Evolutionary conservation across 1,139 yeast genomes (phyloP).

Genomic region (Kluyveromyces sp.): DNA sequence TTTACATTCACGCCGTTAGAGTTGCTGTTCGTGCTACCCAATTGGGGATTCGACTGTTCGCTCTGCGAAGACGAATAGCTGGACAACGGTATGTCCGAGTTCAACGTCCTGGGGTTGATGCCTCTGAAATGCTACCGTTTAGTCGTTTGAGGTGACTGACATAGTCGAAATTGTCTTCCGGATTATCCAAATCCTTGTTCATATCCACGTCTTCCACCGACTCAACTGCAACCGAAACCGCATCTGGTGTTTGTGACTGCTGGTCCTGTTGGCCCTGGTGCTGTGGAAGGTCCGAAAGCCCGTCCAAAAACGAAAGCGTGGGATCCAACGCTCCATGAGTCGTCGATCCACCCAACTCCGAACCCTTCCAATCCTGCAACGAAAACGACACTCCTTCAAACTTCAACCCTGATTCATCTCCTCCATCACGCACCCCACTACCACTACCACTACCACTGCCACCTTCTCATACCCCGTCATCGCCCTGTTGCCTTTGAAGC

Average conservation of each 20-base stretch:
- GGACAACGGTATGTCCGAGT: conserved; percentile 1
- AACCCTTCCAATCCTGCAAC: conserved; percentile 1
- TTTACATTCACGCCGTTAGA: too few species aligned
- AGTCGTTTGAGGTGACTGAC: conserved; percentile 9
- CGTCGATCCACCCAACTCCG: neutral
- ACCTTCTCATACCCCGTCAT: neutral
- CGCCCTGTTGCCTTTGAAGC: conserved; percentile 22
- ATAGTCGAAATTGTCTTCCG: conserved; percentile 9
- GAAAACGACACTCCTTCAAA: conserved; percentile 1
- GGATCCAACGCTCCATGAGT: conserved; percentile 1
- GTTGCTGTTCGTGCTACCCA: neutral
- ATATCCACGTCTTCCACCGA: neutral
- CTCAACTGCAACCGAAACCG: too few species aligned
- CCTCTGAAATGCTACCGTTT: conserved; percentile 5
- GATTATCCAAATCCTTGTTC: neutral
- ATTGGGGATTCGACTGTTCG: neutral
- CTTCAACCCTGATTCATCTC: neutral
- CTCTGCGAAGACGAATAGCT: conserved; percentile 4
- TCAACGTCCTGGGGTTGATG: conserved; percentile 9
- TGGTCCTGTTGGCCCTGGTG: neutral
- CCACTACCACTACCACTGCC: neutral
- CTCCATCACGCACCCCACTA: neutral
- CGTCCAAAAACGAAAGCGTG: conserved; percentile 2
- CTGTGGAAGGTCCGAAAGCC: neutral
- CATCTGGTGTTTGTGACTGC: neutral